Evolutionary conservation across 2,329 filamentous ascomycete species (phyloP), one percentile per base, ranked within the genome.

Genomic region (Nigrospora sphaerica): DNA sequence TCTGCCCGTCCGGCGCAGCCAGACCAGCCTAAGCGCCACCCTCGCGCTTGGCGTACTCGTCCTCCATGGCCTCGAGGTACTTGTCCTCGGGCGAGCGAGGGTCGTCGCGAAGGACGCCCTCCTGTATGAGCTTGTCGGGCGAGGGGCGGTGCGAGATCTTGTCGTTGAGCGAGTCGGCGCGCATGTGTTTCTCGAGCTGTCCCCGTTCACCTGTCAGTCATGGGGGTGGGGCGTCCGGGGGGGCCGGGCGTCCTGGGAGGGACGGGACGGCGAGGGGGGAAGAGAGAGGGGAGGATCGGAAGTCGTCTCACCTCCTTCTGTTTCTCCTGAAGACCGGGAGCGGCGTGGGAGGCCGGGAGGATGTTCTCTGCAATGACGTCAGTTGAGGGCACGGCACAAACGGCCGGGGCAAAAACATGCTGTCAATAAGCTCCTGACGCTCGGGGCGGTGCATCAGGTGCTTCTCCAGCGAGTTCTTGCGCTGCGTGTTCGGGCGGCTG

Each of bases 121-220:
- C 82, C 59, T 86, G 82, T 48, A 95, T 74, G 52, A 95, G 72
- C 43, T 85, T 77, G 54, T 90, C 87, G 12, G 87, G 85, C 33
- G 79, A 75, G 2, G 91, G 91, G 17, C 91, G 78, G 57, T 85
- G 77, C 59, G 85, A 79, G 52, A 96, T 81, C 65, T 91, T 91
- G 60, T 95, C 89, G 66, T 95, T 93, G 51, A 96, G 75, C 46
- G 78, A 85, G 65, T 95, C 88, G 49, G 83, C 86, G 13, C 86
- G 80, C 90, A 96, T 95, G 65, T 89, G 85, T 63, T 84, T 89
- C 66, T 90, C 81, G 37, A 96, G 81, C 71, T 78, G 48, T 39
- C 41, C 23, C 42, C 35, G 33, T 10, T 23, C 18, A 16, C 10
- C 12, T 32, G 36, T 45, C 36, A 47, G 36, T 35, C 13, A 10